Evolutionary conservation across 2,329 filamentous ascomycete genomes (phyloP), one percentile per base, ranked within the genome.

Genomic region (Fusarium albosuccineum): DNA sequence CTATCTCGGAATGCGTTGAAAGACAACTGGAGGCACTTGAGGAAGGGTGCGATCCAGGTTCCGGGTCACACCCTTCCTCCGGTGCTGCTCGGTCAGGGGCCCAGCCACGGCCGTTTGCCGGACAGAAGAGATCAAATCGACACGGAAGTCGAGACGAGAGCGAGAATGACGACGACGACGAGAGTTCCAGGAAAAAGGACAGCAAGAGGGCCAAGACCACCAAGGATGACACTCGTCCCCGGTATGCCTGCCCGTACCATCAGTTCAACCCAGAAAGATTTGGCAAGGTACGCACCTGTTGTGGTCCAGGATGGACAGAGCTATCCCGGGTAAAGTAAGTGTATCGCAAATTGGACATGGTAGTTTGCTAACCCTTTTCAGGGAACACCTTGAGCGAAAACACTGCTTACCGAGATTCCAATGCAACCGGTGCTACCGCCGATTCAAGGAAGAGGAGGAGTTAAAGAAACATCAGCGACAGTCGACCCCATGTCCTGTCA

Each of bases 151-250:
- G 58, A 22, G 72, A 75, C 44, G 76, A 74, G 7, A 73, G 75
- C n/a, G 70, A 76, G n/a, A 55, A 62, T 17, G 68, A 60, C 10
- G 62, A 68, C 26, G 75, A 72, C 9, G 76, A 70, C 14, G 77
- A 72, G 16, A 71, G 71, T 6, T 73, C 29, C 9, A 73, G 75
- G n/a, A 75, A 75, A 58, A 68, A 68, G 45, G 74, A 75, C 2
- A 78, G 69, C 51, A 81, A 81, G 60, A 77, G 78, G 30, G 75
- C 76, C 27, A 80, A 76, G 63, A 80, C 70, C 37, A 78, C 70
- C 41, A 74, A 76, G 6, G 69, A 70, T 8, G 74, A 77, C 22
- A 61, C 60, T 5, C 72, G 73, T 30, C 63, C 61, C 14, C 73
- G 71, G 29, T 76, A 75, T 34, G 79, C 78, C 11, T 81, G 79